Base-by-base conservation (phyloP, 345 rosid species). In the Streptanthus diversifolius region DNA sequence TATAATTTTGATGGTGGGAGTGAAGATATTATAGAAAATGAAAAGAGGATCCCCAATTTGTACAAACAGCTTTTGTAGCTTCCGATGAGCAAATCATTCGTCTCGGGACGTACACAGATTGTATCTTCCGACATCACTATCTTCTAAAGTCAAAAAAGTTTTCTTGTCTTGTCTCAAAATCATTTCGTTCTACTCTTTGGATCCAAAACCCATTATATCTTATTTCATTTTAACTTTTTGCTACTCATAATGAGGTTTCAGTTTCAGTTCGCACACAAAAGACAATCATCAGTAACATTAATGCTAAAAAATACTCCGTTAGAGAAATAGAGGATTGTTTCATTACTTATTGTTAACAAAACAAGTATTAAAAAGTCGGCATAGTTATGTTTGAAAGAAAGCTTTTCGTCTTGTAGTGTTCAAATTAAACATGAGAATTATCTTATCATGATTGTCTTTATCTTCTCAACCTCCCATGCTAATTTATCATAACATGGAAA, bases 41-140 rank as follows among this genome's bases (percentile, higher is more conserved):
- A 25, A 55, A 48, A 37, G 67, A 55, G 61, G 67, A 70, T 70
- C 72, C 76, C 80, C 47, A 70, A 49, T 70, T 70, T 77, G 76
- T 32, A 71, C 67, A 71, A 65, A 65, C 72, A 77, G 47, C 76
- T 77, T 77, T 70, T 77, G 80, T 70, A 47, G 55, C 66, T 70
- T 70, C 67, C 76, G 76, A 77, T 63, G 71, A 77, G 76, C 76
- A 70, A 70, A 64, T 77, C 71, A 77, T 77, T 70, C 80, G 43
- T 77, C 76, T 71, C 7, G 76, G 80, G 76, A 77, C 76, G 80
- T 76, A 62, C 79, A 43, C 52, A 76, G 71, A 70, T 77, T 77
- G 7, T 70, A 56, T 57, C 67, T 70, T 39, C 76, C 80, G 76
- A 77, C 76, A 77, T 64, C 76, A 56, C 76, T 70, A 70, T 77